Percentiles rank a stretch among this genome's conserved stretches.
Conservation (phyloP, 164 flowering plant species). For the Magnolia officinalis region DNA sequence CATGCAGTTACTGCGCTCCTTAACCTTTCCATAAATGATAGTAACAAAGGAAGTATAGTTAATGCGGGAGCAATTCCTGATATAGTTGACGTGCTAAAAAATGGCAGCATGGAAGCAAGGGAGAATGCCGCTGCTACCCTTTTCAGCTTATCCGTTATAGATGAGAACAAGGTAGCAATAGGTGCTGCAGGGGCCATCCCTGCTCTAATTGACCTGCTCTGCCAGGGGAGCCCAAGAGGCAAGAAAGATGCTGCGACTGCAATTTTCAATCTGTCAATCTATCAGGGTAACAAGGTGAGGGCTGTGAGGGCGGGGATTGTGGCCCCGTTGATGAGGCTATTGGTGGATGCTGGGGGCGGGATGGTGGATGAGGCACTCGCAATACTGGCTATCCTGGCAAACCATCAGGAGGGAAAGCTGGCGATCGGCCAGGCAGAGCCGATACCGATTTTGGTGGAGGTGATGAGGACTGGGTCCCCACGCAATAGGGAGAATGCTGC, state of each 20-base stretch:
- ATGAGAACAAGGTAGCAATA: conserved; percentile 27
- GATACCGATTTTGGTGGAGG: conserved; percentile 21
- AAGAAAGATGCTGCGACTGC: conserved; percentile 33
- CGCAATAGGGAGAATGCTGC: conserved; percentile 27
- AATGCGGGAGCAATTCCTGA: conserved; percentile 25
- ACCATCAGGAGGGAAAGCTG: conserved; percentile 20
- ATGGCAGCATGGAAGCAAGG: conserved; percentile 31
- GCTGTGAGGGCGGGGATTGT: conserved; percentile 28
- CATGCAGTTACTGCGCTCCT: conserved; percentile 31
- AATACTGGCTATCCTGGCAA: conserved; percentile 22
- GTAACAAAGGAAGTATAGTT: conserved; percentile 23
- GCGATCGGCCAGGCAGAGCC: conserved; percentile 25
- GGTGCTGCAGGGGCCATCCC: conserved; percentile 30
- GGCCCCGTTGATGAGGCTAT: conserved; percentile 20
- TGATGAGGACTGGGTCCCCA: conserved; percentile 26
- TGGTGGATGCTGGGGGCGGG: conserved; percentile 24
- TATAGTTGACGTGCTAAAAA: conserved; percentile 26
- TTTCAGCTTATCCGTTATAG: conserved; percentile 25
- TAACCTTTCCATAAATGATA: conserved; percentile 29
- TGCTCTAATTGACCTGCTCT: conserved; percentile 25
- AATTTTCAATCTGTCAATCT: conserved; percentile 23
- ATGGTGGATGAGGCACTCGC: conserved; percentile 32
- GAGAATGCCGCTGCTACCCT: conserved; percentile 32
- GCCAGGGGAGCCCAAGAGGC: conserved; percentile 27
- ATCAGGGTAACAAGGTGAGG: conserved; percentile 26